A percentile compares a stretch with the other conserved stretches of the same genome.
Conservation (phyloP, 2,329 filamentous ascomycete genomes). For the Pseudogymnoascus sp. region DNA sequence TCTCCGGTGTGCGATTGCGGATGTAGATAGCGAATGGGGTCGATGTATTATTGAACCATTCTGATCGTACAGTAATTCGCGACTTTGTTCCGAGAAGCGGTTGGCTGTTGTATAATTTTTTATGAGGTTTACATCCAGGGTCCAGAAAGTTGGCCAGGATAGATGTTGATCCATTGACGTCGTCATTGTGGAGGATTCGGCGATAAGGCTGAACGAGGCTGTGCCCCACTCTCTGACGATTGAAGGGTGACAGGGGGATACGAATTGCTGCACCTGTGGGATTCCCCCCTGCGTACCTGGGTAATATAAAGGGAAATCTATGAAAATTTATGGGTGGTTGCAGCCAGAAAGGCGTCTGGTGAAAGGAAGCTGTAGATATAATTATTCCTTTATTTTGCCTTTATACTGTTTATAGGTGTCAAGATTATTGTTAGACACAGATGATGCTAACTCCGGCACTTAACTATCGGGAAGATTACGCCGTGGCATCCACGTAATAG, state of each 20-base stretch:
- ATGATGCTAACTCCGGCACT: neutral
- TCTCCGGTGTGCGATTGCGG: neutral
- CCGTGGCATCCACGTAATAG: neutral
- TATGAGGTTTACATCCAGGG: neutral
- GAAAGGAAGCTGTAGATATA: neutral
- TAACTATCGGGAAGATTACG: neutral
- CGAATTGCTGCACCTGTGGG: neutral
- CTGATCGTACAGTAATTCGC: neutral
- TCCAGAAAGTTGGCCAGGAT: neutral
- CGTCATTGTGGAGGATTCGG: neutral
- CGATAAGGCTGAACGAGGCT: conserved; percentile 3
- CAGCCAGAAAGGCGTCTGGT: neutral
- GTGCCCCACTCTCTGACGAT: neutral
- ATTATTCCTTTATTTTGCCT: neutral
- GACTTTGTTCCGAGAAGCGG: neutral
- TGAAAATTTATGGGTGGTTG: neutral
- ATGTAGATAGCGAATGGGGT: neutral
- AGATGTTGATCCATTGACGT: neutral
- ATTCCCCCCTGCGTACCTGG: neutral
- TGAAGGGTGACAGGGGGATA: neutral
- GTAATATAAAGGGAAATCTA: neutral
- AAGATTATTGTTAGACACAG: neutral
- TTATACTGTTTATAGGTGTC: neutral
- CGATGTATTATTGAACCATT: neutral
- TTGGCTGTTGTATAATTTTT: neutral